Evolutionary conservation across 805 yeast species (phyloP), one percentile per base, ranked within the genome.

Genomic region (Hanseniaspora lachancei): DNA sequence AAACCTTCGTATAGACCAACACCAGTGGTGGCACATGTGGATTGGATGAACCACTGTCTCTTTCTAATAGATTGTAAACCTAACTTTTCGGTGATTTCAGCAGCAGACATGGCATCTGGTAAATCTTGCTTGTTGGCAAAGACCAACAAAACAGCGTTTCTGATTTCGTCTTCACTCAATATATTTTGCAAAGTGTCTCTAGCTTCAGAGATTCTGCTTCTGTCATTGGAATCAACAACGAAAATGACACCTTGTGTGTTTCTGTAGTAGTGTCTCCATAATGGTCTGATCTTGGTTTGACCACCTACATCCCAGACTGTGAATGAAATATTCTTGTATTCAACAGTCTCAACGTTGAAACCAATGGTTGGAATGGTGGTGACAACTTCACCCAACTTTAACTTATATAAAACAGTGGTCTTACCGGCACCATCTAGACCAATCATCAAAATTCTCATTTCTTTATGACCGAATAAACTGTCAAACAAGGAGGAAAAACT

Each of bases 261-360:
- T 76, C 91, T 96, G 86, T 82, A 91, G 74, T 91, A 91, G 75
- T 91, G 95, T 81, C 97, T 86, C 97, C 97, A 91, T 73, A 91
- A 78, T 58, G 97, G 96, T 77, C 97, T 86, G 69, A 91, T 91
- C 77, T 89, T 89, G 74, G 89, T 96, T 78, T 91, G 97, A 81
- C 97, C 97, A 85, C 97, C 97, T 65, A 89, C 96, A 81, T 91
- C 97, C 97, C 97, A 89, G 62, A 89, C 96, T 59, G 96, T 88
- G 77, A 89, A 89, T 46, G 95, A 84, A 73, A 89, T 87, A 82
- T 89, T 89, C 77, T 89, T 89, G 79, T 89, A 88, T 77, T 89
- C 96, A 67, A 89, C 96, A 60, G 96, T 89, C 76, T 89, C 97
- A 64, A 89, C 97, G 72, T 89, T 89, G 82, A 89, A 89, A 68